Conservation (phyloP, 2,329 filamentous ascomycete genomes). For the Magnaporthiopsis rhizophila region DNA sequence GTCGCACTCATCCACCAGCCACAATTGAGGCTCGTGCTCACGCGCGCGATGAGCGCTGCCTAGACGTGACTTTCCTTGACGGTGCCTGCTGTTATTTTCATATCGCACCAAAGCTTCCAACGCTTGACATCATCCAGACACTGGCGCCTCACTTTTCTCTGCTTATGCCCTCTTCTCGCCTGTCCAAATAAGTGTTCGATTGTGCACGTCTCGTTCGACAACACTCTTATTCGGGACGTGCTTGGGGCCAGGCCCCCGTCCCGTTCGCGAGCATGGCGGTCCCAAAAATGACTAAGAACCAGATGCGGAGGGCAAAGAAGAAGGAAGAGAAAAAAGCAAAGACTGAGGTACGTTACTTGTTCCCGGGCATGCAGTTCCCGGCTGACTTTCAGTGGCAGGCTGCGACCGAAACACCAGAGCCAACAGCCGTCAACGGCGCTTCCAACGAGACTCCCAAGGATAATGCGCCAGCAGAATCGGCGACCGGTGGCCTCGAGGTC, state of each 20-base stretch:
- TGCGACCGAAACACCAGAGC: constrained; percentile 4
- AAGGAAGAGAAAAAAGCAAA: constrained; percentile 76
- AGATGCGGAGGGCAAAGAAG: constrained; percentile 86
- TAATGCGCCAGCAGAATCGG: constrained; percentile 25
- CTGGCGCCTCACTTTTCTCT: background rate
- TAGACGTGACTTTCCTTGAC: background rate
- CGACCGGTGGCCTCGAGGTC: constrained; percentile 30
- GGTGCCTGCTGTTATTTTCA: background rate
- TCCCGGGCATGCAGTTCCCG: background rate
- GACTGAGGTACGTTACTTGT: constrained; percentile 36
- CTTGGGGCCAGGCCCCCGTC: background rate
- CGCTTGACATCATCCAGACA: background rate
- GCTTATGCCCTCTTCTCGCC: background rate
- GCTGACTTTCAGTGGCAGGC: constrained; percentile 1
- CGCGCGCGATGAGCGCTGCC: background rate
- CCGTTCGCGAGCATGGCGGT: constrained; percentile 44
- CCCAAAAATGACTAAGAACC: constrained; percentile 84
- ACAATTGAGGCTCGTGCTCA: background rate
- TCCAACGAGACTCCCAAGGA: constrained; percentile 17
- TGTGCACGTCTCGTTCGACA: background rate
- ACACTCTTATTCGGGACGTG: too few relatives aligned
- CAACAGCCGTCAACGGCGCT: background rate
- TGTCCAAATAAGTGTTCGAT: background rate
- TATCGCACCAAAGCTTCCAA: background rate
- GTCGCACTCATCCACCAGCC: background rate